Evolutionary conservation across 306 rosid genomes (phyloP), one percentile per base, ranked within the genome.

Genomic region (Urtica urens): DNA sequence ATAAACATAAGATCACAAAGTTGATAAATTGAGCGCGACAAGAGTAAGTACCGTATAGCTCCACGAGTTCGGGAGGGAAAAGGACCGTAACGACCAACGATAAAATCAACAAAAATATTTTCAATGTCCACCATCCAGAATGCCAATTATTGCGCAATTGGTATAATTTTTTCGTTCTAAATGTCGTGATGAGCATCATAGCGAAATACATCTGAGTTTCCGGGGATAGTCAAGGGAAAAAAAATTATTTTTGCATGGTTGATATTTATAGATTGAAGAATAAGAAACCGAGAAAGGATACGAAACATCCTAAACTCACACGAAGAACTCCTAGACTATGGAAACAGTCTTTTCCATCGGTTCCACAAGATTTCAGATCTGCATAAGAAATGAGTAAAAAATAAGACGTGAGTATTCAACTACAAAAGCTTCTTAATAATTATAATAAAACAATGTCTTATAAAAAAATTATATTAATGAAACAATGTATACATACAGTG

Each of bases 221-320:
- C 49, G 2, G 20, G 40, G 4, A 10, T 35, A 14, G 11, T 35
- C 40, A 35, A 35, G n/a, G 40, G n/a, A 35, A 35, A 35, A 35
- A 3, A 35, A 3, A 35, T 35, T 28, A 28, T 28, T 28, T 28
- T 28, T 28, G 10, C 10, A 4, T 28, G 33, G 33, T 4, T 10
- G 10, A n/a, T 6, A 38, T 38, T 12, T 5, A 38, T 1, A 13
- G 17, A 42, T 12, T 18, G 2, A 42, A 42, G 7, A 31, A 31
- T 8, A 7, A 22, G 17, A 23, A 12, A 12, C 3, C 18, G 33
- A 15, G n/a, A 27, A 6, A 82, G 58, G 94, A 80, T 87, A 87
- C 94, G 60, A 58, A 76, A 53, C 93, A 73, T 67, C 94, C 94
- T 63, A 83, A 72, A 53, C 94, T 87, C 71, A 80, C 81, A 4